Base-by-base conservation (phyloP, 1,284 basidiomycete genomes). In the Tylopilus sp. region DNA sequence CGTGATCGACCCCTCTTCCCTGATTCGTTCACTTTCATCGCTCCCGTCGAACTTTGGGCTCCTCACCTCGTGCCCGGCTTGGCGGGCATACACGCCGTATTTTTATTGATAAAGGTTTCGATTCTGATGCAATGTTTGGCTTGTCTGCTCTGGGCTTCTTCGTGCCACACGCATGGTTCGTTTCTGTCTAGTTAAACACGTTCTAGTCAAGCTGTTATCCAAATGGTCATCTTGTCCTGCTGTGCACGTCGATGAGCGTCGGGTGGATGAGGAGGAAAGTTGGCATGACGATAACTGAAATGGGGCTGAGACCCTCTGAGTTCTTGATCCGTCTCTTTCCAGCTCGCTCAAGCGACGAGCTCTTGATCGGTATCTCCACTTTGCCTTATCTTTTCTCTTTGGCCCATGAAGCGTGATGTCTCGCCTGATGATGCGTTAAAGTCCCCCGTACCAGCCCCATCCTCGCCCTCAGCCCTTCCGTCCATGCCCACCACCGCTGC, bases 321-420 rank as follows among this genome's bases (percentile, higher is more conserved):
- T 16, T 1, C 29, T 45, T 18, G 48, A 55, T 41, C 23, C 31
- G 47, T 13, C 61, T 66, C 18, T 50, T 65, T 67, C 43, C 18
- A 55, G 51, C 52, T n/a, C 49, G 52, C 41, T 66, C 53, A 59
- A 61, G 57, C 15, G 37, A 48, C 53, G 25, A 18, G 26, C 62
- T 51, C 29, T 26, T 33, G 38, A 29, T 43, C 40, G 35, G 29
- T 54, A 29, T 46, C 45, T 15, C 13, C 15, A 2, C 10, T 33
- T 36, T 0, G 37, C 28, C 21, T 23, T 23, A 28, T 63, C 48
- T 25, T 55, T 57, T 21, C n/a, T 9, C 35, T 50, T 55, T 28
- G 30, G 54, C 36, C 59, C 70, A 78, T 77, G 76, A 71, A 70
- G 70, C 65, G 44, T 74, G 77, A 82, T 78, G 76, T 75, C 73